Evolutionary conservation across 1,139 yeast species (phyloP), one percentile per base, ranked within the genome.

Genomic region (Hansenula anomala): DNA sequence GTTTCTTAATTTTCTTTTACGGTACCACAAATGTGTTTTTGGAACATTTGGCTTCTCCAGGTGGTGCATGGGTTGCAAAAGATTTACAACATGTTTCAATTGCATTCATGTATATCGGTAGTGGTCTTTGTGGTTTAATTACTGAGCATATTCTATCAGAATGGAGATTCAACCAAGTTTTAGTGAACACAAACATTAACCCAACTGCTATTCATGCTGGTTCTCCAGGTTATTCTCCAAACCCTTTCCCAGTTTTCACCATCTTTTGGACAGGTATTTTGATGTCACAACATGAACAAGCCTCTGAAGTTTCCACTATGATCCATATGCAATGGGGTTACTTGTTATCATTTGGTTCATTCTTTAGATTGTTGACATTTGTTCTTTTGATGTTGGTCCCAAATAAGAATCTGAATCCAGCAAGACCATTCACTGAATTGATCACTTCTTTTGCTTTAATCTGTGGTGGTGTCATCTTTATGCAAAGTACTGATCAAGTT

Each of bases 251-350:
- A 2, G 78, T 88, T 2, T 74, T 92, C 48, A 88, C 95, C 11
- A 85, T 92, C 29, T 92, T 86, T 63, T 92, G 97, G 96, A 92
- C 97, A 1, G 98, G 98, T 20, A 71, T 83, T n/a, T 70, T 92
- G 46, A 92, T 92, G 98, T 88, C 97, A 3, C 87, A 83, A 60
- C 98, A 92, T 61, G 80, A 79, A 36, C 98, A 92, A 63, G 87
- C 90, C 4, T 80, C 92, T 0, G 67, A 61, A 35, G 71, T 84
- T 26, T 80, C 96, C 2, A 87, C 97, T 2, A 68, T 66, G 27
- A 76, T 92, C 45, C 98, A 92, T 60, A 66, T 74, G 38, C 97
- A 88, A 64, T 92, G 98, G 98, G 98, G 98, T 6, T 72, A 73
- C 42, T 62, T 92, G 54, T 70, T 92, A 45, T 74, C 89, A 15